These are phyloP conservation scores for Vitis amurensis DNA, from an alignment of 164 flowering plant species.

Conservation along the genomic window DNA sequence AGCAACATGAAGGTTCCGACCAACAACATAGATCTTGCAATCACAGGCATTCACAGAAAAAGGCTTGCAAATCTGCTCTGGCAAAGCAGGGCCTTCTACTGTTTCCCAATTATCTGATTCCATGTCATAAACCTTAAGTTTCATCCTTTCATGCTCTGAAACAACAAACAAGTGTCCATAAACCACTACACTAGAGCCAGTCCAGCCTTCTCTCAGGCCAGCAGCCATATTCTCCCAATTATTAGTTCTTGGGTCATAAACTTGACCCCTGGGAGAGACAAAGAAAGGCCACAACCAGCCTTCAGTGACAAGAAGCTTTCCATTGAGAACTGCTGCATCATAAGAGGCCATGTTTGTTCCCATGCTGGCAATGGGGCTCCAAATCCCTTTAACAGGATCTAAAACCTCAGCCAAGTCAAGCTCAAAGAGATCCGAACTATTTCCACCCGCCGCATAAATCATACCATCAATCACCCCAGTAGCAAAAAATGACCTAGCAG, in stretches of 20 bases:
- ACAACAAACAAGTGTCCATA: conserved; percentile 58
- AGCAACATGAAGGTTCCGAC: conserved; percentile 71
- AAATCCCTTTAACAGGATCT: conserved; percentile 44
- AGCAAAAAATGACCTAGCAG: conserved; percentile 61
- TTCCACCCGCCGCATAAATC: conserved; percentile 70
- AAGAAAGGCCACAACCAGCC: conserved; percentile 77
- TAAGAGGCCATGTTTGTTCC: conserved; percentile 51
- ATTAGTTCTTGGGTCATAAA: conserved; percentile 55
- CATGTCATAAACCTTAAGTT: conserved; percentile 55
- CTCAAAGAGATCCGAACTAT: conserved; percentile 50
- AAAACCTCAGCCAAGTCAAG: conserved; percentile 56
- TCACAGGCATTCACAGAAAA: conserved; percentile 51
- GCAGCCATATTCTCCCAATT: conserved; percentile 61
- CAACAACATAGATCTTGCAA: conserved; percentile 61
- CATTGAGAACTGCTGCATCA: conserved; percentile 62
- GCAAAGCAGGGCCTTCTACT: conserved; percentile 55
- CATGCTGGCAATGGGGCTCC: conserved; percentile 57
- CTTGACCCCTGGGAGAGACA: conserved; percentile 62
- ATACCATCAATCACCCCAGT: conserved; percentile 57
- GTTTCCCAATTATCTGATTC: conserved; percentile 57
- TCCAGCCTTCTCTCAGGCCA: conserved; percentile 72
- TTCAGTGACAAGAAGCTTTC: conserved; percentile 66
- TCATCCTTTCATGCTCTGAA: conserved; percentile 60
- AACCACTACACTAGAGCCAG: conserved; percentile 63
- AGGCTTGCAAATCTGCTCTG: conserved; percentile 64